Evolutionary conservation across 257 asterid genomes (phyloP), one percentile per base, ranked within the genome.

Genomic region (Schizonepeta tenuifolia): DNA sequence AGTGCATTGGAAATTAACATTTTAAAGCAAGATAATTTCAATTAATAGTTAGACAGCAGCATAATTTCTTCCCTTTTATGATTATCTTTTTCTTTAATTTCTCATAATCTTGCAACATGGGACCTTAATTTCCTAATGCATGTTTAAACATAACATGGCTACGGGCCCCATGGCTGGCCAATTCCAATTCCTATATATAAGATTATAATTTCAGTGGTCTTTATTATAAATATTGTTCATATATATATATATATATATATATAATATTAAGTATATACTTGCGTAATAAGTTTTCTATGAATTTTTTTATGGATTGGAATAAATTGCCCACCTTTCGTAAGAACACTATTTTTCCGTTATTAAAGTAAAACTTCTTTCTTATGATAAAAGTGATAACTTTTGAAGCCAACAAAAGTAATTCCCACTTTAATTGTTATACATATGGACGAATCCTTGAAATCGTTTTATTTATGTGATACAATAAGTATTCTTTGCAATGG

Each of bases 81-180:
- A 7, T 50, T 18, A 2, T 50, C 12, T 51, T 73, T 21, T 20
- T 26, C 56, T 24, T 38, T 50, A 7, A 9, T 31, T 59, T 71
- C 20, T 46, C 15, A 44, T 44, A 13, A 11, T 44, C 51, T 10
- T 36, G 51, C 51, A 2, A 36, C 53, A 77, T 44, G 69, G 65
- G 65, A 41, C 56, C 73, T n/a, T 9, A 53, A 68, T 70, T 38
- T 44, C 62, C 73, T 63, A 61, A 33, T 43, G 60, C 21, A 51
- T 51, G 24, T 51, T 51, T 51, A 18, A 51, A 51, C 24, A 17
- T 17, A 51, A 7, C 57, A 51, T 51, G 57, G 12, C 28, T 2
- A 51, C 22, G 26, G 26, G 57, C 26, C 57, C 57, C 28, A 18
- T 51, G 26, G 20, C 24, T 49, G 24, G 11, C 56, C 56, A 43